Evolutionary conservation across 2,329 filamentous ascomycete genomes (phyloP).

Genomic region (Claviceps sp.): DNA sequence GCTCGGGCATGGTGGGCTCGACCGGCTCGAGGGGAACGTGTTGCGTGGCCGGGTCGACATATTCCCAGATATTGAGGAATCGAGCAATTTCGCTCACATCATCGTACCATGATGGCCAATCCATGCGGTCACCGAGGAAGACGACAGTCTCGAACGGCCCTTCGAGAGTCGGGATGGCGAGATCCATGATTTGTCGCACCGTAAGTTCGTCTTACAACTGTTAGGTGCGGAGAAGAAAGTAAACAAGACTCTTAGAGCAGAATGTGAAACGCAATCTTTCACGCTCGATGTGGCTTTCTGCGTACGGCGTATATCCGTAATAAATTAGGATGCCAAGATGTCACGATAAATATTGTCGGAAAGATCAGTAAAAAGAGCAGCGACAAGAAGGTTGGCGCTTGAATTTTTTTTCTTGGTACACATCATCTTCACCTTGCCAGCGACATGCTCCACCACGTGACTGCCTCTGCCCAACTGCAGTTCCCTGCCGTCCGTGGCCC

Average conservation of each 20-base stretch:
- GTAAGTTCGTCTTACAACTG: neutral
- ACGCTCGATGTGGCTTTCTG: neutral
- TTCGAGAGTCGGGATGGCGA: neutral
- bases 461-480: no score
- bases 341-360: no score
- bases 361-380: no score
- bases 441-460: no score
- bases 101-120: constrained; percentile 7
- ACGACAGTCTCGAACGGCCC: constrained; percentile 1
- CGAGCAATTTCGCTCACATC: constrained; percentile 3
- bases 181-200: neutral
- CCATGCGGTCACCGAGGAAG: constrained; percentile 3
- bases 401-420: no score
- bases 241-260: neutral
- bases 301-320: neutral
- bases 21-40: neutral
- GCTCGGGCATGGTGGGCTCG: constrained; percentile 1
- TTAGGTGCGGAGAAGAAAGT: neutral
- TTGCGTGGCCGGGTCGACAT: constrained; percentile 5
- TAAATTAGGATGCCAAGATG: no score
- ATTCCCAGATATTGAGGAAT: constrained; percentile 5
- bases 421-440: no score
- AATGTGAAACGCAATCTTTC: neutral
- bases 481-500: no score
- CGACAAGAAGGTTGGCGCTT: no score